These are phyloP conservation scores for Podila clonocystis DNA, from an alignment of 192 early-diverging fungal species.

Conservation along the genomic window DNA sequence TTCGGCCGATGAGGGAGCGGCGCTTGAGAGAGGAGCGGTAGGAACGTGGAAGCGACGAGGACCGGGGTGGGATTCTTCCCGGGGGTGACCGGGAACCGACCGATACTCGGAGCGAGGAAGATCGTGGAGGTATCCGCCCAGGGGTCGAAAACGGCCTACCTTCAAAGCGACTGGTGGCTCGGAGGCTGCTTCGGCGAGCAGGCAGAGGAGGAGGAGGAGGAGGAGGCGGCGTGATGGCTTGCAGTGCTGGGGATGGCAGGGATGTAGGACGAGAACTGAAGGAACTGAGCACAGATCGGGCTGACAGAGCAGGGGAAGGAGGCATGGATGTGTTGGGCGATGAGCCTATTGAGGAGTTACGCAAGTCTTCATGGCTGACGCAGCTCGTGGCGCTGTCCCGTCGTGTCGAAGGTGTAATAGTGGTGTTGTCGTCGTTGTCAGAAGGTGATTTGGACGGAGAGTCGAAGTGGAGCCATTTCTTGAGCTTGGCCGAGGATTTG, in stretches of 20 bases:
- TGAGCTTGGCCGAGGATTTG: conserved; percentile 1
- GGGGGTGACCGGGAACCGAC: not conserved
- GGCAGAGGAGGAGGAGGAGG: not conserved
- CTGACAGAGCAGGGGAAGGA: not conserved
- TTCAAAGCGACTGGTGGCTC: not conserved
- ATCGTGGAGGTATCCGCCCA: no score
- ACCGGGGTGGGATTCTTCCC: not conserved
- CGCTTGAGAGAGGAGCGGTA: not conserved
- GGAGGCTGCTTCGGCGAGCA: not conserved
- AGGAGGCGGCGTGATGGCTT: not conserved
- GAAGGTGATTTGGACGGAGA: not conserved
- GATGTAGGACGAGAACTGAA: not conserved
- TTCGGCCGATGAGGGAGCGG: not conserved
- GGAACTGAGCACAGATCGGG: not conserved
- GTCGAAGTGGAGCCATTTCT: not conserved
- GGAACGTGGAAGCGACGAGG: not conserved
- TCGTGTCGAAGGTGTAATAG: not conserved
- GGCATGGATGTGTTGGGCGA: not conserved
- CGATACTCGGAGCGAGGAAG: no score
- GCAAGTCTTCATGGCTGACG: not conserved
- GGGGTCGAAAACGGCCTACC: no score
- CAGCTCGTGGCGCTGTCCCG: not conserved
- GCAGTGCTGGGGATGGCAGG: not conserved
- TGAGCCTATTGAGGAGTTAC: not conserved
- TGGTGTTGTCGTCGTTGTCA: not conserved